Percentiles rank a stretch among this genome's conserved stretches.
Conservation (phyloP, 805 yeast species). For the Lipomyces yamadae region DNA sequence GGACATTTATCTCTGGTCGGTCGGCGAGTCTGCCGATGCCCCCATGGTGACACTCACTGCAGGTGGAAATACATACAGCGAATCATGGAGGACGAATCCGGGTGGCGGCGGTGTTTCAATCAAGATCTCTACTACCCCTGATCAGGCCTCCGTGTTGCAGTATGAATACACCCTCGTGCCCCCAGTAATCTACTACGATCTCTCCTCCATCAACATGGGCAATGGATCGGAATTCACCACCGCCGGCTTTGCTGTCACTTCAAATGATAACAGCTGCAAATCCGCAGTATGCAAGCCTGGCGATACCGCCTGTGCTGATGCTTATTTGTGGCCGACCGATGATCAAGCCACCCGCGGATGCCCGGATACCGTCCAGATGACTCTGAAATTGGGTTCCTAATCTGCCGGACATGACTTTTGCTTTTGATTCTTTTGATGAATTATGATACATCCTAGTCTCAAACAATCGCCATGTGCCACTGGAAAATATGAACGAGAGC, state of each 20-base stretch:
- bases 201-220: conserved; percentile 1
- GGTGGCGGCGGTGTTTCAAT: background rate
- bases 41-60: background rate
- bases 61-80: background rate
- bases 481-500: background rate
- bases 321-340: background rate
- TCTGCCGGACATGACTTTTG: background rate
- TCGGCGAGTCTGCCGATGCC: background rate
- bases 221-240: background rate
- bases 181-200: background rate
- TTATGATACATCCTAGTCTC: background rate
- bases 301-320: background rate
- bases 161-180: background rate
- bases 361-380: background rate
- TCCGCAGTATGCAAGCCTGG: background rate
- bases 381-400: conserved; percentile 1
- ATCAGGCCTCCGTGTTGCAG: background rate
- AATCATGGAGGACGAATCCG: background rate
- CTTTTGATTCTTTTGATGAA: background rate
- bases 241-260: conserved; percentile 3
- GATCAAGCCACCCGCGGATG: background rate
- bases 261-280: background rate
- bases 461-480: background rate
- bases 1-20: conserved; percentile 1
- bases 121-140: background rate